phyloP scores from a whole-genome alignment of 768 basidiomycete species.

The Tricholoma matsutake region DNA sequence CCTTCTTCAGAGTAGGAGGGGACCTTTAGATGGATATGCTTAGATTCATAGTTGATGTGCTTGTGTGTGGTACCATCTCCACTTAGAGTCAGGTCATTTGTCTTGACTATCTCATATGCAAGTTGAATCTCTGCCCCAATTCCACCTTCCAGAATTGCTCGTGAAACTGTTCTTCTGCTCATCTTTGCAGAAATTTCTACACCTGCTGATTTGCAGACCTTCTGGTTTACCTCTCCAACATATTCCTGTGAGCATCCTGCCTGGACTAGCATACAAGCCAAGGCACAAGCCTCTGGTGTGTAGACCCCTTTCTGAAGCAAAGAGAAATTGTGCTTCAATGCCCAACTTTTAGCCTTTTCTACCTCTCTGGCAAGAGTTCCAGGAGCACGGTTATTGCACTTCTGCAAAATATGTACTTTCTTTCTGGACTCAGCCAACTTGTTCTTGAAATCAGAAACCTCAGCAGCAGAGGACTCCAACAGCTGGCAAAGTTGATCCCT shows the following conservation, averaged over 20 bases:
- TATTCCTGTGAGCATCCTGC: neutral
- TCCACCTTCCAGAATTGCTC: conserved; percentile 13
- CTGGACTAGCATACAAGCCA: neutral
- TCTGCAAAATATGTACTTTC: neutral
- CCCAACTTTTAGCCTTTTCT: too few species aligned
- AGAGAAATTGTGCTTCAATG: too few species aligned
- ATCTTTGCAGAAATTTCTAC: neutral
- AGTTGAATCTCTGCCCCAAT: conserved; percentile 19
- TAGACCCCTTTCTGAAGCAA: neutral
- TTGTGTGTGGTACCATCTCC: conserved; percentile 21
- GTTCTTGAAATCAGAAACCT: neutral
- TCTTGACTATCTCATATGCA: conserved; percentile 6
- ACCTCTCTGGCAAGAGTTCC: too few species aligned
- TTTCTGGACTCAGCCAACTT: neutral
- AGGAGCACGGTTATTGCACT: too few species aligned
- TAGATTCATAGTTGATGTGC: conserved; percentile 16
- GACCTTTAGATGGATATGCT: conserved; percentile 1
- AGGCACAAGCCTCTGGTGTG: neutral
- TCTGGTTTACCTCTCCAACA: neutral
- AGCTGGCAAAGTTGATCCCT: neutral
- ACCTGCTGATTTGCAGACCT: neutral
- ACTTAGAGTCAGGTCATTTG: conserved; percentile 15
- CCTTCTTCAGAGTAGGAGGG: neutral
- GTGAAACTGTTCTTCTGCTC: conserved; percentile 2
- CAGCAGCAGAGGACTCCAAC: neutral